Evolutionary conservation across 805 yeast species (phyloP).

Genomic region (Hanseniaspora occidentalis): DNA sequence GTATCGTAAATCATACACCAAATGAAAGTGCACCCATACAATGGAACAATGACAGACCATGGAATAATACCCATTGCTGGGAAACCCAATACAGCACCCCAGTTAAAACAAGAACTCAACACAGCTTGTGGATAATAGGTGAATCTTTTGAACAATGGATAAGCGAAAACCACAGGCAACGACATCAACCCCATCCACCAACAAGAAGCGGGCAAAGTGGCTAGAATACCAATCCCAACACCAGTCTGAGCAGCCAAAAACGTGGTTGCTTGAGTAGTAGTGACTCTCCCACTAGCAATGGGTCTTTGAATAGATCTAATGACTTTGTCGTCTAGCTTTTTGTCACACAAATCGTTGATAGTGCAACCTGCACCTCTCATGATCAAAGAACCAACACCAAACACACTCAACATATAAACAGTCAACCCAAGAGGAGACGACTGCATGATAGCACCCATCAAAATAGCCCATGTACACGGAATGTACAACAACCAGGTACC

Average conservation of each 20-base stretch:
- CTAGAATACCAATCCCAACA: constrained; percentile 60
- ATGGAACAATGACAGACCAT: constrained; percentile 61
- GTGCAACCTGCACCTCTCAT: constrained; percentile 99
- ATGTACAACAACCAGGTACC: constrained; percentile 76
- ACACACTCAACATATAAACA: constrained; percentile 48
- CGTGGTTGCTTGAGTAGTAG: constrained; percentile 51
- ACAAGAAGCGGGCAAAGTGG: constrained; percentile 68
- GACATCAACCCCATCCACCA: constrained; percentile 75
- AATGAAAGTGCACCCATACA: constrained; percentile 61
- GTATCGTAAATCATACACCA: constrained; percentile 98
- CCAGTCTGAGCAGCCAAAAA: constrained; percentile 65
- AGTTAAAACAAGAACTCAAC: constrained; percentile 71
- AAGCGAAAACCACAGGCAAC: constrained; percentile 65
- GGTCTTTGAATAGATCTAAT: constrained; percentile 86
- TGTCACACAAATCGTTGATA: constrained; percentile 78
- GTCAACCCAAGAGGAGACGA: constrained; percentile 60
- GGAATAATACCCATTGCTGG: constrained; percentile 91
- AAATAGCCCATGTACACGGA: constrained; percentile 88
- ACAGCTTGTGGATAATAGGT: constrained; percentile 91
- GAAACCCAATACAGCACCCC: constrained; percentile 91
- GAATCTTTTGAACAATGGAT: constrained; percentile 88
- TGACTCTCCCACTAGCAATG: constrained; percentile 76
- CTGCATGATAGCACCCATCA: constrained; percentile 71
- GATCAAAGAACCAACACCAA: constrained; percentile 72
- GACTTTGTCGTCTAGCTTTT: constrained; percentile 73